Base-by-base conservation (phyloP, 108 stramenopile species). In the Cylindrotheca closterium region DNA sequence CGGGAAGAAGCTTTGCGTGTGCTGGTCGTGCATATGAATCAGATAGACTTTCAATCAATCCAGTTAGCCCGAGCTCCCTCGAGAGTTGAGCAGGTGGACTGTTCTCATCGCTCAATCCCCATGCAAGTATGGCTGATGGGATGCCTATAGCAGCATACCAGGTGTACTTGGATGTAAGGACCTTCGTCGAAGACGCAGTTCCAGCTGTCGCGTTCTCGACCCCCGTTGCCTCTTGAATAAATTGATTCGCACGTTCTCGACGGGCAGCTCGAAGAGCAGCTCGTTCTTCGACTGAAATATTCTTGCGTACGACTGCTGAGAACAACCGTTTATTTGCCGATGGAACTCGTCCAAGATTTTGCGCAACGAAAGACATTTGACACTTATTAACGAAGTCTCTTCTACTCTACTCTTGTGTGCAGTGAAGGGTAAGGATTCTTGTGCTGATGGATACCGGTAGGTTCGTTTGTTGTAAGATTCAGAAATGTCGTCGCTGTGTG, bases 1-100 rank as follows among this genome's bases (percentile, higher is more conserved):
- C 95, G 7, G 96, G 96, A 47, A 98, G 75, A 24, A 98, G 81
- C 65, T 96, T 95, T 3, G 92, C 96, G 33, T 85, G 74, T 29
- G 83, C 64, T 51, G 97, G 97, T 53, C 89, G 82, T 33, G 87
- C 85, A 75, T 92, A 89, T 49, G 80, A 67, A 46, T 82, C 71
- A 2, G 74, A 51, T 31, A 73, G 70, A n/a, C 65, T 66, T 30
- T 75, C 55, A 45, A 94, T 62, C 27, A 77, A 53, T 55, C 67
- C 79, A 27, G 84, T 83, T 47, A 93, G 61, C 31, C 93, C 93
- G 58, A 91, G 79, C 81, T 64, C 55, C 24, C 75, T 47, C 48
- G 79, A 71, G 1, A 91, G 49, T 62, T 88, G 65, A 22, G 90
- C 88, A 32, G 88, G 86, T 17, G 87, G 89, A 74, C 88, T 89